Evolutionary conservation across 2,329 filamentous ascomycete species (phyloP).

Genomic region (Emergomyces africanus): DNA sequence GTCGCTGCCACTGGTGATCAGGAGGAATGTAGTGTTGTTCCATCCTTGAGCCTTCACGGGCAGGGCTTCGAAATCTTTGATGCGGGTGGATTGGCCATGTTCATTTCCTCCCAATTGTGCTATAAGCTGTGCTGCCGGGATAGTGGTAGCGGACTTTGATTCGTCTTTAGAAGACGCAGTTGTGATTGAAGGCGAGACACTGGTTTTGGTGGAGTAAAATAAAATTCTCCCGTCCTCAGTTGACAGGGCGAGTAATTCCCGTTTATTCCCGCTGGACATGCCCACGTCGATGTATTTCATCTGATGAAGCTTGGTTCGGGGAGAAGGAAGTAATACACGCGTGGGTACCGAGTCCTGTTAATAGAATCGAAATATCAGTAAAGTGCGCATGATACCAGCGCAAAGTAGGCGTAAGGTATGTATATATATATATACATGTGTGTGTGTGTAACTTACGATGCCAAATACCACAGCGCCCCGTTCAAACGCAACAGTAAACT

Average conservation of each 20-base stretch:
- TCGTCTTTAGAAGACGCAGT: constrained; percentile 31
- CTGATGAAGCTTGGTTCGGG: constrained; percentile 70
- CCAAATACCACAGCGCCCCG: constrained; percentile 73
- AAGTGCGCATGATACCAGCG: background rate
- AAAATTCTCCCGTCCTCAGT: constrained; percentile 84
- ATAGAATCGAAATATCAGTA: constrained; percentile 8
- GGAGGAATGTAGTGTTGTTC: constrained; percentile 34
- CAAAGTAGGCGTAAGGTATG: background rate
- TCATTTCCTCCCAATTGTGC: constrained; percentile 68
- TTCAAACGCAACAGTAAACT: constrained; percentile 85
- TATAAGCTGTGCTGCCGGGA: constrained; percentile 48
- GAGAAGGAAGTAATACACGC: constrained; percentile 56
- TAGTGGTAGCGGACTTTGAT: constrained; percentile 41
- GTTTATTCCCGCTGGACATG: constrained; percentile 34
- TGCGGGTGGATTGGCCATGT: constrained; percentile 53
- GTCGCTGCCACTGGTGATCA: constrained; percentile 72
- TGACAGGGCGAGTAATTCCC: constrained; percentile 57
- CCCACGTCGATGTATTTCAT: constrained; percentile 51
- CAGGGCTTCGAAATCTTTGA: constrained; percentile 79
- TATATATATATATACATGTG: background rate
- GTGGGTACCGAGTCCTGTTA: constrained; percentile 59
- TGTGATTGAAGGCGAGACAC: constrained; percentile 11
- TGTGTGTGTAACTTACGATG: constrained; percentile 46
- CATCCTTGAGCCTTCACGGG: constrained; percentile 23
- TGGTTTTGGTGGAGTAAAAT: constrained; percentile 59